These are phyloP conservation scores for Fraxinus xanthoxyloides DNA, from an alignment of 305 asterid genomes.

Conservation along the genomic window DNA sequence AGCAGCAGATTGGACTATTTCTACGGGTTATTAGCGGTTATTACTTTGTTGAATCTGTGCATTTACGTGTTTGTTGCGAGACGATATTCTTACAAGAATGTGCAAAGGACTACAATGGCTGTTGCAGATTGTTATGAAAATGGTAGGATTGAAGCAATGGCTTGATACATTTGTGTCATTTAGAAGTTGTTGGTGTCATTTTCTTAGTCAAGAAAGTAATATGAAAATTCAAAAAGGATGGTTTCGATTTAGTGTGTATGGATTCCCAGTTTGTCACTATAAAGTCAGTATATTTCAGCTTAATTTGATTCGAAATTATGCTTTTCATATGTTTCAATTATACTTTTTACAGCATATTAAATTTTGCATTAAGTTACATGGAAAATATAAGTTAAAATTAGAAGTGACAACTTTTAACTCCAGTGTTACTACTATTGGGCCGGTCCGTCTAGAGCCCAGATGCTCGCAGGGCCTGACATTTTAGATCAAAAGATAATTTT, in stretches of 20 bases:
- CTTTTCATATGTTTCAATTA: background rate
- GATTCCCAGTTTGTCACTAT: background rate
- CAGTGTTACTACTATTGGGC: no score
- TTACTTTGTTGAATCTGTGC: conserved; percentile 42
- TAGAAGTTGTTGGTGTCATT: background rate
- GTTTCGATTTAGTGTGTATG: conserved; percentile 1
- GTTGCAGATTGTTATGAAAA: conserved; percentile 50
- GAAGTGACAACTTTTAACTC: no score
- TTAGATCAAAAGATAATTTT: no score
- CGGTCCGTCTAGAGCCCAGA: no score
- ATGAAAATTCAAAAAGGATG: background rate
- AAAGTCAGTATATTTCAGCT: background rate
- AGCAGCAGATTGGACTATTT: conserved; percentile 69
- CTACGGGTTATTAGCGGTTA: conserved; percentile 65
- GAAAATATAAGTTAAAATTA: no score
- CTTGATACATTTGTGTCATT: conserved; percentile 14
- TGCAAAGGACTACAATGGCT: conserved; percentile 39
- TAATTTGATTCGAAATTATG: background rate
- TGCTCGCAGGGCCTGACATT: no score
- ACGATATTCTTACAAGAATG: conserved; percentile 73
- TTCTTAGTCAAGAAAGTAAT: background rate
- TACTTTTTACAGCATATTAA: background rate
- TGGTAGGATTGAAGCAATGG: conserved; percentile 28
- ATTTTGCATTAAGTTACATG: no score
- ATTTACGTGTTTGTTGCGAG: conserved; percentile 52